A percentile compares a stretch with the other conserved stretches of the same genome.
Conservation (phyloP, 1,284 basidiomycete genomes). For the Papiliotrema laurentii region DNA sequence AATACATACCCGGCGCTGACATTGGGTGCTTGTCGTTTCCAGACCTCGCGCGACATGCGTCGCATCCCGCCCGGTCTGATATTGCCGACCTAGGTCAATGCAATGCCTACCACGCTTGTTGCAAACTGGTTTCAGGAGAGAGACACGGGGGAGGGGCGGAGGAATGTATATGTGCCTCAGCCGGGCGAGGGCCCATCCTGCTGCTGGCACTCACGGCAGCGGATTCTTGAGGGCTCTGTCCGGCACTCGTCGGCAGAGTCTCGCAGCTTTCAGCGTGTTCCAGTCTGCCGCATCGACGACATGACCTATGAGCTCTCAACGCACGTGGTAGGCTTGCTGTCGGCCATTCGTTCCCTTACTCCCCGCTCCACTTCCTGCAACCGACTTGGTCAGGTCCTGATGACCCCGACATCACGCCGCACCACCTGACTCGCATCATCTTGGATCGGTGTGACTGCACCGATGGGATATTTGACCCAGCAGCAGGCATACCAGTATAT, state of each 20-base stretch:
- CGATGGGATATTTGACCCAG: background rate
- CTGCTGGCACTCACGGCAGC: background rate
- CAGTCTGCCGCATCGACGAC: background rate
- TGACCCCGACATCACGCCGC: background rate
- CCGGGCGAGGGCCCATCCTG: background rate
- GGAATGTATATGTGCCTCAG: background rate
- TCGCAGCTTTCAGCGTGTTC: background rate
- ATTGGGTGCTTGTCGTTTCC: background rate
- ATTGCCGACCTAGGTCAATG: background rate
- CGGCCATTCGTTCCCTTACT: background rate
- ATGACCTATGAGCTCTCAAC: background rate
- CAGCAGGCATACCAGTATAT: background rate
- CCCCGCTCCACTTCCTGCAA: background rate
- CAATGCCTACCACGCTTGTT: background rate
- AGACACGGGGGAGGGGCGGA: background rate
- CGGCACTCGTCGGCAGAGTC: background rate
- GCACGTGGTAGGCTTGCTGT: background rate
- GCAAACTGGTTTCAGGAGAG: background rate
- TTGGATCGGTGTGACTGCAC: background rate
- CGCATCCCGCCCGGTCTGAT: background rate
- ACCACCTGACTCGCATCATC: background rate
- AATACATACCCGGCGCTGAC: background rate
- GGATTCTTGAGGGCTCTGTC: background rate
- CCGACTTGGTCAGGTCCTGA: background rate
- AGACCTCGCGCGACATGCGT: background rate